Conservation (phyloP, 169 alveolate species). For the Cryptosporidium tyzzeri region DNA sequence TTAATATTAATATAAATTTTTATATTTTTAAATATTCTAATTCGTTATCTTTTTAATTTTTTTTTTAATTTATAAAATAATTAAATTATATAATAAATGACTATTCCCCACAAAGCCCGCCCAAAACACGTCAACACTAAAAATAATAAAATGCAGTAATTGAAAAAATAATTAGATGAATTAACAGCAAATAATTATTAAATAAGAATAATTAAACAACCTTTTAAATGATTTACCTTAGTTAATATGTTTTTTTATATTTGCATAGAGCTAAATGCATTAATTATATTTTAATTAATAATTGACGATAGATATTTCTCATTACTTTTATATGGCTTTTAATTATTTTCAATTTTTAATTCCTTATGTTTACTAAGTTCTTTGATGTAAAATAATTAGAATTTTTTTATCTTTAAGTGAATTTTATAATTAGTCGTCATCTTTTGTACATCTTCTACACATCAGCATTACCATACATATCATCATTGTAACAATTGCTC, state of each 20-base stretch:
- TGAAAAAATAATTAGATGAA: background rate
- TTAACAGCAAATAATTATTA: background rate
- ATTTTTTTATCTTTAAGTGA: background rate
- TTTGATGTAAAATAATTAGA: background rate
- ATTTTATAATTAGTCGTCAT: slow-evolving; percentile 23
- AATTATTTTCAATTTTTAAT: background rate
- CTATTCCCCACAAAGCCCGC: slow-evolving; percentile 18
- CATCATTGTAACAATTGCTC: slow-evolving; percentile 43
- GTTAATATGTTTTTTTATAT: too few species aligned
- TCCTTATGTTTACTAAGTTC: background rate
- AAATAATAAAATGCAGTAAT: background rate
- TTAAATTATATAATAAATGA: background rate
- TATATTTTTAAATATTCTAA: background rate
- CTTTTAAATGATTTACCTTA: background rate
- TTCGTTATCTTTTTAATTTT: background rate
- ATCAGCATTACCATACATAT: slow-evolving; percentile 73
- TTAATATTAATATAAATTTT: background rate
- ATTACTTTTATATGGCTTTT: too few species aligned
- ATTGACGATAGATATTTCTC: background rate
- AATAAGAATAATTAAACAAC: background rate
- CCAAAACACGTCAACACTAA: background rate
- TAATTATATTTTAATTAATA: too few species aligned
- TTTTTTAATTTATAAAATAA: too few species aligned
- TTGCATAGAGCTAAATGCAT: background rate
- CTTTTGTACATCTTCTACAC: slow-evolving; percentile 72